Conservation (phyloP, 225 moss, liverwort and hornwort species). For the Anthoceros angustus region DNA sequence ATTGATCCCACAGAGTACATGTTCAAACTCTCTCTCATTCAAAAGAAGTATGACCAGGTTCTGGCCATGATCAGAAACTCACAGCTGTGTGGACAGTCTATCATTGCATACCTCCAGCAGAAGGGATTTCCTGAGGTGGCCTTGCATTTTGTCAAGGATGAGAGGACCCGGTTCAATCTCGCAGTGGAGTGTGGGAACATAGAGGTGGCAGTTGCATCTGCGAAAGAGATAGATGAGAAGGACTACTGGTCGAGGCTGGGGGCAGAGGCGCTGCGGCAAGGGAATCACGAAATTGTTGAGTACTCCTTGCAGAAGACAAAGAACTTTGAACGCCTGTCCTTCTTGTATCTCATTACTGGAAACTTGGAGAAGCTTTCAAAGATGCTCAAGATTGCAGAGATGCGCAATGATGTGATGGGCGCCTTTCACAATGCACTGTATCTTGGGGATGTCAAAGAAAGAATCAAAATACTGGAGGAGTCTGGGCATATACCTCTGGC, state of each 20-base stretch:
- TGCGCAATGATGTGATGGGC: slow-evolving; percentile 93
- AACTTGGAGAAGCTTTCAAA: slow-evolving; percentile 81
- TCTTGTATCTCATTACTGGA: slow-evolving; percentile 81
- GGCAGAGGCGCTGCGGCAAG: slow-evolving; percentile 91
- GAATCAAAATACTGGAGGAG: slow-evolving; percentile 76
- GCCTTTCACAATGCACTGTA: slow-evolving; percentile 96
- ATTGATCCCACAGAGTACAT: slow-evolving; percentile 91
- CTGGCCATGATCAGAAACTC: slow-evolving; percentile 87
- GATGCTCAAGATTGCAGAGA: slow-evolving; percentile 95
- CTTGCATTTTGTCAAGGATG: slow-evolving; percentile 97
- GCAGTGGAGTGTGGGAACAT: slow-evolving; percentile 96
- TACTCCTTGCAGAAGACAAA: slow-evolving; percentile 94
- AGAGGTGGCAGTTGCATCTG: slow-evolving; percentile 94
- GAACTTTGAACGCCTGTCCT: slow-evolving; percentile 90
- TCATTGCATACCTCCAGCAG: slow-evolving; percentile 94
- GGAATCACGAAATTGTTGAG: slow-evolving; percentile 92
- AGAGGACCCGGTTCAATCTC: slow-evolving; percentile 90
- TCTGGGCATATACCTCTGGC: slow-evolving; percentile 74
- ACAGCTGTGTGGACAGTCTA: slow-evolving; percentile 96
- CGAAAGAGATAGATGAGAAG: slow-evolving; percentile 95
- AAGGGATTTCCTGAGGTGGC: slow-evolving; percentile 97
- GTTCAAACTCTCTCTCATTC: slow-evolving; percentile 86
- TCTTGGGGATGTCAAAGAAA: slow-evolving; percentile 70
- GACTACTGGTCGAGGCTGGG: slow-evolving; percentile 97
- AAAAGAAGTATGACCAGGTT: slow-evolving; percentile 84